Evolutionary conservation across 1,284 basidiomycete species (phyloP), one percentile per base, ranked within the genome.

Genomic region (Earliella scabrosa): DNA sequence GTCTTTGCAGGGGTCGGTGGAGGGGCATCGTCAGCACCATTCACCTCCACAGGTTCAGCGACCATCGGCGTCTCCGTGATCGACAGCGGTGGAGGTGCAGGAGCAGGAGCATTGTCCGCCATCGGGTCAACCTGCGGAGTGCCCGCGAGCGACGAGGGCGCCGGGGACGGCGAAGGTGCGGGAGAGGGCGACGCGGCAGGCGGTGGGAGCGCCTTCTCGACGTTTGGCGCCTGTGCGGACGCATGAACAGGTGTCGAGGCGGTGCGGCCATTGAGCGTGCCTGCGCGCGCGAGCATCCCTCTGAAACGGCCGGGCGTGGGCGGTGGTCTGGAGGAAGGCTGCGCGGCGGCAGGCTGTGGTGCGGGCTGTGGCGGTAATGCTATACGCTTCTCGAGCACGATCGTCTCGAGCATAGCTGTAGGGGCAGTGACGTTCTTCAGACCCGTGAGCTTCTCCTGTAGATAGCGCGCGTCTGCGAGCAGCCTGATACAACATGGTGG

Each of bases 391-490:
- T 95, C 92, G 45, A 82, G 77, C 50, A 95, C 86, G 46, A 95
- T 83, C 9, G 85, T 92, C 71, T 93, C 90, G 11, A 96, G 82
- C 82, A 92, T 91, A 16, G 79, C 80, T 11, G 87, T 87, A 1
- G 88, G 86, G 0, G 82, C 79, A 32, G 82, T 79, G 38, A 88
- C 83, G 60, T 83, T 87, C 75, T 82, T 90, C 10, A 96, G 79
- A 3, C 77, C 81, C 2, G 86, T 83, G 21, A 95, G 77, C 63
- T 88, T 88, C 63, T 86, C 79, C 60, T 91, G 85, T 49, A 96
- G 74, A 68, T 85, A 90, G 44, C 77, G 82, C n/a, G 87, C 90
- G 67, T 96, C 93, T 56, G 83, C 83, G 47, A 92, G 73, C 65
- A 95, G 78, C 59, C 93, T 94, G 68, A 44, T 21, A 40, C 18